These are phyloP conservation scores for Decorospora gaudefroyi DNA, from an alignment of 2,329 filamentous ascomycete genomes.

Conservation along the genomic window DNA sequence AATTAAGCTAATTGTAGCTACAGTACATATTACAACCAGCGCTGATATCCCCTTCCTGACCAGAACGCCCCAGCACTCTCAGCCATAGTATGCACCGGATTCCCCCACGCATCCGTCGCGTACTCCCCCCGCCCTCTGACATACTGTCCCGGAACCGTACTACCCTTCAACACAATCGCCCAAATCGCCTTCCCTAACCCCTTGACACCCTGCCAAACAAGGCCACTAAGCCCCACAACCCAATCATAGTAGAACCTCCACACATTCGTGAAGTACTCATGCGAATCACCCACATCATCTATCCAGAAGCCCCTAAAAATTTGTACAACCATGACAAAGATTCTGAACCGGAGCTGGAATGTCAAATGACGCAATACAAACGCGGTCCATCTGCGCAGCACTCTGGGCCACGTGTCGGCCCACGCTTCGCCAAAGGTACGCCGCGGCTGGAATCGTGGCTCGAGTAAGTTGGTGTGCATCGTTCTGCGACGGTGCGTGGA, in stretches of 20 bases:
- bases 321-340: background rate
- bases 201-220: background rate
- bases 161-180: too few relatives aligned
- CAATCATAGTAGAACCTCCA: slow-evolving; percentile 2
- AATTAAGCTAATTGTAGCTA: too few relatives aligned
- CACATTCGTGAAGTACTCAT: background rate
- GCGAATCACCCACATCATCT: background rate
- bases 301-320: background rate
- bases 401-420: background rate
- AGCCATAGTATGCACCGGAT: too few relatives aligned
- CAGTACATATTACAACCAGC: too few relatives aligned
- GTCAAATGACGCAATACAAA: background rate
- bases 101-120: too few relatives aligned
- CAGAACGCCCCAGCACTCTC: too few relatives aligned
- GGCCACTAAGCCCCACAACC: background rate
- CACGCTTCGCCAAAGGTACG: slow-evolving; percentile 3
- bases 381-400: background rate
- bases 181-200: background rate
- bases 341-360: background rate
- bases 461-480: background rate
- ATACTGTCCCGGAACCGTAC: too few relatives aligned
- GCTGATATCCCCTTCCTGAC: too few relatives aligned
- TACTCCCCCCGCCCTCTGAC: too few relatives aligned
- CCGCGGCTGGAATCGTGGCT: background rate
- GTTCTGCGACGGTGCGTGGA: background rate